Evolutionary conservation across 208 protist species (phyloP), one percentile per base, ranked within the genome.

Genomic region (Leishmania lainsoni): DNA sequence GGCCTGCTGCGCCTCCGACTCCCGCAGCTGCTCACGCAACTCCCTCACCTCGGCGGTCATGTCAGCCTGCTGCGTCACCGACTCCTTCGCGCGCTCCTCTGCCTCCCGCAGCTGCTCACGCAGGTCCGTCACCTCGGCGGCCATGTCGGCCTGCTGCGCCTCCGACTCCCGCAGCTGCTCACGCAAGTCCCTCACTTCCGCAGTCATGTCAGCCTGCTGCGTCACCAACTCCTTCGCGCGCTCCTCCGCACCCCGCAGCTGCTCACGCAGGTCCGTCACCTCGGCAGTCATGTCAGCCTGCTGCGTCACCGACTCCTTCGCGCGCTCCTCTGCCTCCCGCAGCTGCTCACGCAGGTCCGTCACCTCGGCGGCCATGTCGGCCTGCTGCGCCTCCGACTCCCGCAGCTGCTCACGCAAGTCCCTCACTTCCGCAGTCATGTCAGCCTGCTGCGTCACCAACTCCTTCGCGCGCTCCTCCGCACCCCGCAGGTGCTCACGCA

Each of bases 141-240:
- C 75, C 61, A 71, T 66, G 51, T 70, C 81, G 17, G 76, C 63
- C 51, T 78, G n/a, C 68, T 68, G 72, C 49, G 26, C 32, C 66
- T 80, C 65, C 14, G 51, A 63, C 17, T 69, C 79, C 1, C 29
- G 52, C 59, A 82, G 73, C 65, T 84, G 32, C 66, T 72, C 73
- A 39, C 61, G 9, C 75, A 85, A 58, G n/a, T 80, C 76, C 35
- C 56, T 76, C 49, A 76, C 54, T 39, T 87, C 83, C 0, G 76
- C 79, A 14, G 74, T 42, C 49, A 75, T 71, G 29, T 89, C 89
- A 20, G 93, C 79, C 58, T 92, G 88, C 22, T 81, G 69, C 76
- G 76, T 86, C 29, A 91, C 78, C 52, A 91, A 87, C 12, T 81
- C 75, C 76, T 87, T 81, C 29, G 8, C 26, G 26, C 12, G 59